These are phyloP conservation scores for Lonicera japonica DNA, from an alignment of 129 eudicot species.

Conservation along the genomic window DNA sequence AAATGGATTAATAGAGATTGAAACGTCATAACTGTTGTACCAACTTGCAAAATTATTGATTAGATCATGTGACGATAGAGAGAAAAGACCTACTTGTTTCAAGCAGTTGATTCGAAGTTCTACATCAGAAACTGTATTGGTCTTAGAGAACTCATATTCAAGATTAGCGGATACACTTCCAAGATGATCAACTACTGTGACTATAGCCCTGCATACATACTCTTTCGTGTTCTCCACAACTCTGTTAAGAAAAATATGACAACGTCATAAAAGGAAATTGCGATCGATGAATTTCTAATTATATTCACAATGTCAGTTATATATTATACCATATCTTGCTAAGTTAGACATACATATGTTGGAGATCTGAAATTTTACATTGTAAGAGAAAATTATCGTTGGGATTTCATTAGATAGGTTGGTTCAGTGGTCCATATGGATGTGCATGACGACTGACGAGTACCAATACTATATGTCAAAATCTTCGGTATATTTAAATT, in stretches of 20 bases:
- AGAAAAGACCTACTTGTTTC: constrained; percentile 47
- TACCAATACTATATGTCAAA: too few species aligned
- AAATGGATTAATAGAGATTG: too few species aligned
- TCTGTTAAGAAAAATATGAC: constrained; percentile 19
- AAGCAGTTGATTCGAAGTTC: constrained; percentile 38
- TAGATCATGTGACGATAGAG: neutral
- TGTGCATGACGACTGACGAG: too few species aligned
- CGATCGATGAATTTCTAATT: neutral
- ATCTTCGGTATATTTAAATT: too few species aligned
- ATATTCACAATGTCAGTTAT: too few species aligned
- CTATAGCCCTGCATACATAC: constrained; percentile 53
- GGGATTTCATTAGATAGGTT: too few species aligned
- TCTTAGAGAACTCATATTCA: constrained; percentile 26
- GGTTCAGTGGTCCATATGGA: too few species aligned
- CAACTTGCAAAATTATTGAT: too few species aligned
- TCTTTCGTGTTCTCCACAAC: constrained; percentile 63
- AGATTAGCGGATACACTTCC: constrained; percentile 67
- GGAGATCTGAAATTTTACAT: too few species aligned
- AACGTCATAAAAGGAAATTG: neutral
- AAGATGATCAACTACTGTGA: constrained; percentile 71
- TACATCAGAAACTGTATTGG: constrained; percentile 38
- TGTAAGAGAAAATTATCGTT: too few species aligned
- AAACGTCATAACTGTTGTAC: neutral
- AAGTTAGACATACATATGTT: too few species aligned
- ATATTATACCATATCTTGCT: too few species aligned